Percentiles rank a stretch among this genome's conserved stretches.
Evolutionary conservation across 2,329 filamentous ascomycete species (phyloP).

Genomic region (Sclerotiophoma versabilis): DNA sequence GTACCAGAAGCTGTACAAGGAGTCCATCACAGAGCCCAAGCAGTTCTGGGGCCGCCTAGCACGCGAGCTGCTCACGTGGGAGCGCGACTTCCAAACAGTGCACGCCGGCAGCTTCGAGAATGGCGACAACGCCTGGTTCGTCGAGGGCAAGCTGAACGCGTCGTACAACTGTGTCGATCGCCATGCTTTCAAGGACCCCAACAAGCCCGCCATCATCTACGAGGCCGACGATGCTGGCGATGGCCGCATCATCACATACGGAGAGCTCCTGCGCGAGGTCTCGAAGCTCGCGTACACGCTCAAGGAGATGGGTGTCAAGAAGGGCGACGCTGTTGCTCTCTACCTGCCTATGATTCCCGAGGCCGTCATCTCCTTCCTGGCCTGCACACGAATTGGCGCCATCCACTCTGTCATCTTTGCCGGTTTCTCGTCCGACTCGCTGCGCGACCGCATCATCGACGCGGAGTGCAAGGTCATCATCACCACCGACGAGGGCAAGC

Average conservation of each 20-base stretch:
- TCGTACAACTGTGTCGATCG: slow-evolving; percentile 98
- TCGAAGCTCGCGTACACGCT: slow-evolving; percentile 86
- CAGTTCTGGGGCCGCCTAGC: slow-evolving; percentile 90
- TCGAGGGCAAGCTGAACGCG: slow-evolving; percentile 92
- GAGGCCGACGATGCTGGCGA: slow-evolving; percentile 91
- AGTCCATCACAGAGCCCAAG: slow-evolving; percentile 89
- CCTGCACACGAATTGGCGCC: slow-evolving; percentile 89
- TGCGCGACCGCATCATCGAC: slow-evolving; percentile 93
- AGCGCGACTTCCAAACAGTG: slow-evolving; percentile 90
- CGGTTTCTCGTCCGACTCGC: slow-evolving; percentile 94
- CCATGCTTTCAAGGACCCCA: slow-evolving; percentile 91
- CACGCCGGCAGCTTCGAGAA: slow-evolving; percentile 75
- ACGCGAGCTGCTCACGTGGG: slow-evolving; percentile 89
- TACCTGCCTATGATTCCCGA: slow-evolving; percentile 99
- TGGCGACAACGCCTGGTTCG: slow-evolving; percentile 93
- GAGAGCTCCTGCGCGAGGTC: slow-evolving; percentile 91
- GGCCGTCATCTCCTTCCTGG: slow-evolving; percentile 88
- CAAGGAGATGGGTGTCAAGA: slow-evolving; percentile 94
- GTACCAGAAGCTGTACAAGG: slow-evolving; percentile 70
- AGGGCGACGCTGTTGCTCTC: slow-evolving; percentile 95
- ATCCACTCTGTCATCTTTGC: slow-evolving; percentile 98
- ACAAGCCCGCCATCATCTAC: slow-evolving; percentile 97
- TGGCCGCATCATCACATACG: slow-evolving; percentile 89
- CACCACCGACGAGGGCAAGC: slow-evolving; percentile 96
- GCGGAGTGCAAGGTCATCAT: slow-evolving; percentile 92